Evolutionary conservation across 1,139 yeast species (phyloP).

Genomic region (Magnusiomyces sp.): DNA sequence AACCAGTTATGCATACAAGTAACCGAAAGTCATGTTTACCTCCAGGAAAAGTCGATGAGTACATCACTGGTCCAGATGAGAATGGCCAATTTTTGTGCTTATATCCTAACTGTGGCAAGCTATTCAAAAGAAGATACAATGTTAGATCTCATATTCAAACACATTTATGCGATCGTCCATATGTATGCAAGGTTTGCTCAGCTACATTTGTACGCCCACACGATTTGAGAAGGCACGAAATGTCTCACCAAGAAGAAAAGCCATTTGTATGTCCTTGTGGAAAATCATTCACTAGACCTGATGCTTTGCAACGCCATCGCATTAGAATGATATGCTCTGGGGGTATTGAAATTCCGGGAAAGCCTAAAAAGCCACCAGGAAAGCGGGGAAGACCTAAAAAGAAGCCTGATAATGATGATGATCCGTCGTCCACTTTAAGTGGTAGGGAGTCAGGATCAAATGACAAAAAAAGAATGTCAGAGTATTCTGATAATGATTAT

Average conservation of each 20-base stretch:
- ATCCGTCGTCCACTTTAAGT: slow-evolving; percentile 2
- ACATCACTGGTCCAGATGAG: slow-evolving; percentile 72
- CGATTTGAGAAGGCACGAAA: slow-evolving; percentile 83
- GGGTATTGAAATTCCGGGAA: slow-evolving; percentile 41
- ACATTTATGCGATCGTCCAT: slow-evolving; percentile 89
- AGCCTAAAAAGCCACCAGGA: slow-evolving; percentile 24
- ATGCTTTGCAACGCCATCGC: slow-evolving; percentile 78
- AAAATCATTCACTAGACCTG: slow-evolving; percentile 80
- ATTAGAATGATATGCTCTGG: slow-evolving; percentile 72
- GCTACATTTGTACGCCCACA: slow-evolving; percentile 83
- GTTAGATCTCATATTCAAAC: slow-evolving; percentile 97
- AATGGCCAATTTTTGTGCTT: slow-evolving; percentile 59
- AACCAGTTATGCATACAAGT: slow-evolving; percentile 15
- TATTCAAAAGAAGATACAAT: slow-evolving; percentile 82
- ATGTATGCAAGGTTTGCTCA: slow-evolving; percentile 47
- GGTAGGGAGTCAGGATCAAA: slow-evolving; percentile 4
- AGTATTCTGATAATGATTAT: not conserved
- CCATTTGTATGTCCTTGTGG: slow-evolving; percentile 83
- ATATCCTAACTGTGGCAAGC: slow-evolving; percentile 72
- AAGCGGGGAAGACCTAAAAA: not conserved
- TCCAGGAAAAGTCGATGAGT: slow-evolving; percentile 80
- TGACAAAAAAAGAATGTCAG: not conserved
- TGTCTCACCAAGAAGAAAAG: slow-evolving; percentile 68
- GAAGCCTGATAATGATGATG: slow-evolving; percentile 3
- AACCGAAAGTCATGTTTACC: slow-evolving; percentile 58